Conservation (phyloP, 2,329 filamentous ascomycete species). For the Ceratocystis destructans region DNA sequence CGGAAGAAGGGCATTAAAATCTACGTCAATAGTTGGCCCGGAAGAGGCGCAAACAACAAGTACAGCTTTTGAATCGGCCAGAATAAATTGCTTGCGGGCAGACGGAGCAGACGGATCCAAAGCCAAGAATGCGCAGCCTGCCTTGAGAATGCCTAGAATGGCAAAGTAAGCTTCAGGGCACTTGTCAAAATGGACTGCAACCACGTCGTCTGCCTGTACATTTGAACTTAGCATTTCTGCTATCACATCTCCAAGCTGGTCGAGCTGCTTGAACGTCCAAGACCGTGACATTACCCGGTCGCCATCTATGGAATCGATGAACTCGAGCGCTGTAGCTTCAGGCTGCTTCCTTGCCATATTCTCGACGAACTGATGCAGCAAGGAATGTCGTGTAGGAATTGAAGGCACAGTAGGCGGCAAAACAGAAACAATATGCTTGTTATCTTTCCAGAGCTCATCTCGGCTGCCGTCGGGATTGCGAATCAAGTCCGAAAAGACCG, state of each 20-base stretch:
- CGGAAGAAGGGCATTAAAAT: constrained; percentile 25
- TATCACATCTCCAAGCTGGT: constrained; percentile 57
- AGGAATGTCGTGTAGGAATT: constrained; percentile 42
- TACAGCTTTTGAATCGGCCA: constrained; percentile 55
- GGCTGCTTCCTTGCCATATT: constrained; percentile 42
- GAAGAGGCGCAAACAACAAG: constrained; percentile 44
- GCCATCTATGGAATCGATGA: constrained; percentile 45
- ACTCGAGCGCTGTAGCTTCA: constrained; percentile 57
- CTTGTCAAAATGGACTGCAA: constrained; percentile 73
- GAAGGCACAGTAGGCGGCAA: constrained; percentile 44
- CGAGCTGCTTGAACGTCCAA: constrained; percentile 66
- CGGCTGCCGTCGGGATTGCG: constrained; percentile 30
- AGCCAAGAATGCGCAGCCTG: constrained; percentile 68
- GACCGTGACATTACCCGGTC: neutral
- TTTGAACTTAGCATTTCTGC: constrained; percentile 47
- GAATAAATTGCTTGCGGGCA: constrained; percentile 62
- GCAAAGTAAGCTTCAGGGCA: constrained; percentile 72
- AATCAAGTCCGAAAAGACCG: constrained; percentile 46
- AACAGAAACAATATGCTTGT: constrained; percentile 42
- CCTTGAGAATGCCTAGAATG: constrained; percentile 69
- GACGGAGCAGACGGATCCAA: constrained; percentile 61
- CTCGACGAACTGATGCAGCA: constrained; percentile 73
- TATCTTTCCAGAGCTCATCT: neutral
- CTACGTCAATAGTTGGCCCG: constrained; percentile 5
- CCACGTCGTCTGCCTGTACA: constrained; percentile 43